Evolutionary conservation across 139 green algal species (phyloP).

Genomic region (Desmodesmus armatus): DNA sequence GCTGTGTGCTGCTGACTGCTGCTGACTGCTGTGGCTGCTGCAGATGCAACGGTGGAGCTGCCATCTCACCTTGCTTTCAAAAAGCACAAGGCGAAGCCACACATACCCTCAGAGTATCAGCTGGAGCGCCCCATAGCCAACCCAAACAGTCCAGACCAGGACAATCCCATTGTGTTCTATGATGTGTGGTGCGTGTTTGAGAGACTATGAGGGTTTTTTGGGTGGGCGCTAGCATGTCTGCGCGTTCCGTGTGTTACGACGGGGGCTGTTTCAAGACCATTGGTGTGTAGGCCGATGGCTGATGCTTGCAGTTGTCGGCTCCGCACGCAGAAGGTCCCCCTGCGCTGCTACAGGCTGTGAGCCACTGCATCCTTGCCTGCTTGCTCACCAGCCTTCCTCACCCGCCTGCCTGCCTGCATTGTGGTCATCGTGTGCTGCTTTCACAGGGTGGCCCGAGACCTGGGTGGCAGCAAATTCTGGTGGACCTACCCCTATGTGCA

Average conservation of each 20-base stretch:
- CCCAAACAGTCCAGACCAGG: neutral
- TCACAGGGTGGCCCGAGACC: conserved; percentile 19
- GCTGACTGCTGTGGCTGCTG: too few species aligned
- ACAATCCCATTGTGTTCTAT: conserved; percentile 36
- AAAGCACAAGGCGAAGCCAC: neutral
- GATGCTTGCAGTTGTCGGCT: neutral
- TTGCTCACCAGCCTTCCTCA: too few species aligned
- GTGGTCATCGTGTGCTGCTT: neutral
- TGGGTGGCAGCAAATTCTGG: conserved; percentile 34
- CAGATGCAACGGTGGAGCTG: conserved; percentile 23
- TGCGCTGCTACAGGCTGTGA: too few species aligned
- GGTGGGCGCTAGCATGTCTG: too few species aligned
- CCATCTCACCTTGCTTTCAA: neutral
- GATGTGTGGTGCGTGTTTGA: conserved; percentile 36
- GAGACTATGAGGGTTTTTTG: too few species aligned
- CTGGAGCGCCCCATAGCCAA: neutral
- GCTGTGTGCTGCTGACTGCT: too few species aligned
- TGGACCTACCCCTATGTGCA: conserved; percentile 17
- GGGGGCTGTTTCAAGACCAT: too few species aligned
- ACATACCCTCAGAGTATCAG: neutral
- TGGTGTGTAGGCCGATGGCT: too few species aligned
- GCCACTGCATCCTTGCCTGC: too few species aligned
- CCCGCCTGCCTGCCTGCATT: too few species aligned
- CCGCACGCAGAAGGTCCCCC: neutral
- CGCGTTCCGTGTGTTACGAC: too few species aligned